Base-by-base conservation (phyloP, 2,329 filamentous ascomycete genomes). In the Cryoendolithus antarcticus region DNA sequence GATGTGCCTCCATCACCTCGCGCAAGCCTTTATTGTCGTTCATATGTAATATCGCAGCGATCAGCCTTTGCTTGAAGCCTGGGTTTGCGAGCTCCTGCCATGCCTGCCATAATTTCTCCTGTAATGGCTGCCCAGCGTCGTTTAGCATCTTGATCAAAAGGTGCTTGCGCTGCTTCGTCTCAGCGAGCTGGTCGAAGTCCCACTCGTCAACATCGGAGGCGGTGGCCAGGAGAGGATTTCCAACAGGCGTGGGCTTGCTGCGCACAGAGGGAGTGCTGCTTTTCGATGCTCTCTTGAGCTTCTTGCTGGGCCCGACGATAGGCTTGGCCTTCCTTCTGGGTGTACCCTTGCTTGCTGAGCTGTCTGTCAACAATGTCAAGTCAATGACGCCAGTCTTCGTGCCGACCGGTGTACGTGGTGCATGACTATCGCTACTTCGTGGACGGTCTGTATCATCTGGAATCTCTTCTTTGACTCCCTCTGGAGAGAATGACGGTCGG, bases 71-170 rank as follows among this genome's bases (percentile, higher is more conserved):
- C 9, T 28, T 28, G 9, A 33, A 13, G 8, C 28, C 28, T 15
- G 32, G 29, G 3, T 19, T 15, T 9, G 29, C 4, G 6, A 33
- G 27, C 2, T 33, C 4, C 10, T 34, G 31, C 9, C 11, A 39
- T n/a, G 21, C n/a, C 15, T n/a, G 2, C 37, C 37, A 39, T 1
- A 55, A 35, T 2, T 37, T 24, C 4, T 45, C 34, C 13, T 43
- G 46, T 19, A 32, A 30, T 9, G 46, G 32, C 7, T 35, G 30
- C 2, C 46, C 48, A n/a, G 42, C 51, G 7, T 61, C 53, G 5
- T 48, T 42, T 1, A 71, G 48, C 2, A 62, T 44, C 38, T 67
- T 65, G 36, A 68, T 61, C 12, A 71, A 44, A 1, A 69, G 49
- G 4, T 65, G 59, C 30, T 63, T 60, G 9, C 66, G 55, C 44